Percentiles rank a stretch among this genome's conserved stretches.
These are phyloP conservation scores for Paecilomyces fulvus DNA, from an alignment of 2,329 filamentous ascomycete genomes.

Conservation along the genomic window DNA sequence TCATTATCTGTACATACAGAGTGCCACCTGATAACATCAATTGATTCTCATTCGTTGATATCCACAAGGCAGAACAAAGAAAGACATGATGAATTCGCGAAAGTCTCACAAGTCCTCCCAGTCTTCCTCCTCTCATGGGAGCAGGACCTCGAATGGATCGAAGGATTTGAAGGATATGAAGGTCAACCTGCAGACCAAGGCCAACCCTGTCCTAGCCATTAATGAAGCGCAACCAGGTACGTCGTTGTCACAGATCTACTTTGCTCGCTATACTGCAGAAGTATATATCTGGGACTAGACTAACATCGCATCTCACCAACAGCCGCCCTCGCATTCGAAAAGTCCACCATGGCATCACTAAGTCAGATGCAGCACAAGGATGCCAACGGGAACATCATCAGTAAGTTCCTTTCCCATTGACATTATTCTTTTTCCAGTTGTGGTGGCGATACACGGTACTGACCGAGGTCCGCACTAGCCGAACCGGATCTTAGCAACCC, in stretches of 20 bases:
- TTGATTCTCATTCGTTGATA: background rate
- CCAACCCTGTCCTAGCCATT: background rate
- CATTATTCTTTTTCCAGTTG: background rate
- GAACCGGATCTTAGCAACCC: constrained; percentile 89
- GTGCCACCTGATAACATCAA: background rate
- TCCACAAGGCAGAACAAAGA: background rate
- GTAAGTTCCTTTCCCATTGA: constrained; percentile 38
- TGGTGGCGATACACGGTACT: background rate
- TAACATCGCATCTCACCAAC: background rate
- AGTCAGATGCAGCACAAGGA: constrained; percentile 70
- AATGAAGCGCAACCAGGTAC: background rate
- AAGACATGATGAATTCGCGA: background rate
- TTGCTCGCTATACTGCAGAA: background rate
- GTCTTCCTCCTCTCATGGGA: background rate
- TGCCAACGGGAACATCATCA: constrained; percentile 64
- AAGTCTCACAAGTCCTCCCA: background rate
- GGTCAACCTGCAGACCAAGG: background rate
- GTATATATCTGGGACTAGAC: background rate
- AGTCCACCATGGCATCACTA: constrained; percentile 50
- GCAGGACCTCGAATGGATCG: background rate
- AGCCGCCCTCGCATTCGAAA: background rate
- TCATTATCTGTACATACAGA: background rate
- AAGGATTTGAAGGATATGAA: background rate
- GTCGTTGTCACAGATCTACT: background rate
- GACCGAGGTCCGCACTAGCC: constrained; percentile 42